Evolutionary conservation across 2,329 filamentous ascomycete species (phyloP).

Genomic region (Didymella glomerata): DNA sequence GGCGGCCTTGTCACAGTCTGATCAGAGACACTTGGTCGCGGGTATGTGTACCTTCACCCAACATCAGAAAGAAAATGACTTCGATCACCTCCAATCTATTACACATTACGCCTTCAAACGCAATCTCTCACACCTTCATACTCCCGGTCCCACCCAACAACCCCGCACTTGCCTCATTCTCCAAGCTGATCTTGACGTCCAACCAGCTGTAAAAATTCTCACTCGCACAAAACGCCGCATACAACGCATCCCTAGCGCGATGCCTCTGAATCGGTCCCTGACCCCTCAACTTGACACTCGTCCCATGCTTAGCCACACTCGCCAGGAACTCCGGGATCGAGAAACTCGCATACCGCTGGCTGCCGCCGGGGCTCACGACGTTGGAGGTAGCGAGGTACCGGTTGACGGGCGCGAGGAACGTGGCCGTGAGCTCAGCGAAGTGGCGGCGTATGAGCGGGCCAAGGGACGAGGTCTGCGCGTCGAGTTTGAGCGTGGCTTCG

Average conservation of each 20-base stretch:
- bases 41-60: background rate
- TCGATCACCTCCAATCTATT: slow-evolving; percentile 1
- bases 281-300: slow-evolving; percentile 51
- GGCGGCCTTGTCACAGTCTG: background rate
- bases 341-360: slow-evolving; percentile 51
- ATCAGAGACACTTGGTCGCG: too few species aligned
- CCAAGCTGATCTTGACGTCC: slow-evolving; percentile 53
- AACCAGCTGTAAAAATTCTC: slow-evolving; percentile 55
- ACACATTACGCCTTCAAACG: slow-evolving; percentile 10
- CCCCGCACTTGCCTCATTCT: slow-evolving; percentile 52
- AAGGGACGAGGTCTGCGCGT: slow-evolving; percentile 44
- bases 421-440: slow-evolving; percentile 53
- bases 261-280: slow-evolving; percentile 51
- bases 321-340: slow-evolving; percentile 48
- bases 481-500: slow-evolving; percentile 45
- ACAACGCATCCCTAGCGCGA: slow-evolving; percentile 47
- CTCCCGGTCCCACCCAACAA: slow-evolving; percentile 31
- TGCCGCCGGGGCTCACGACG: slow-evolving; percentile 47
- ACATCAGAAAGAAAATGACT: background rate
- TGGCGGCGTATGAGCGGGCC: slow-evolving; percentile 52
- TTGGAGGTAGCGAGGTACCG: slow-evolving; percentile 52
- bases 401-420: slow-evolving; percentile 53
- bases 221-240: slow-evolving; percentile 50
- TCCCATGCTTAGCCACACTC: slow-evolving; percentile 52
- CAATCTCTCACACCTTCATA: background rate